phyloP scores from a whole-genome alignment of 2,329 filamentous ascomycete species.

The Penicillium crustosum region DNA sequence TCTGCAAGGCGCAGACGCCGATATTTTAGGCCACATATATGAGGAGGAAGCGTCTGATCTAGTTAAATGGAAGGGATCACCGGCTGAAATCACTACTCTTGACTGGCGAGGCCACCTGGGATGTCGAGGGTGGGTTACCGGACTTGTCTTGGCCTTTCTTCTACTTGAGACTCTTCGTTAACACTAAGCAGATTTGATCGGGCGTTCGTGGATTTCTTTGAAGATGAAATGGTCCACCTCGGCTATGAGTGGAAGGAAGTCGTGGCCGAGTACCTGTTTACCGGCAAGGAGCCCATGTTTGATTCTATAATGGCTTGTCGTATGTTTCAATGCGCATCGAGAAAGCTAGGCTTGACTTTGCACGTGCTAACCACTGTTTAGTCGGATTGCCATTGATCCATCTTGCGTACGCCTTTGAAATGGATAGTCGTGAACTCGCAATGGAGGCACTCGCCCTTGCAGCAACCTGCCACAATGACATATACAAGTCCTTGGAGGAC shows the following conservation, averaged over 20 bases:
- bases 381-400: constrained; percentile 93
- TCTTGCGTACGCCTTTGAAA: constrained; percentile 87
- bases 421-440: constrained; percentile 78
- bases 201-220: constrained; percentile 91
- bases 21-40: constrained; percentile 77
- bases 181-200: constrained; percentile 66
- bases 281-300: constrained; percentile 68
- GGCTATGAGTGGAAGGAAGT: constrained; percentile 83
- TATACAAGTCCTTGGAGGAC: constrained; percentile 68
- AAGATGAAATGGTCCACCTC: constrained; percentile 77
- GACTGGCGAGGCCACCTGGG: constrained; percentile 89
- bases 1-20: constrained; percentile 71
- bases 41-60: constrained; percentile 70
- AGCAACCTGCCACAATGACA: constrained; percentile 57
- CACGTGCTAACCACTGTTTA: constrained; percentile 43
- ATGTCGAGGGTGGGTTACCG: constrained; percentile 57
- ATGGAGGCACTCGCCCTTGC: constrained; percentile 82
- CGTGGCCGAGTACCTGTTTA: constrained; percentile 72
- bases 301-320: constrained; percentile 76
- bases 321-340: constrained; percentile 48
- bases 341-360: background rate
- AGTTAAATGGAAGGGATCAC: constrained; percentile 79
- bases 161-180: background rate
- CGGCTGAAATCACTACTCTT: constrained; percentile 74
- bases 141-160: background rate